Base-by-base conservation (phyloP, 345 rosid species). In the Linum tenue region DNA sequence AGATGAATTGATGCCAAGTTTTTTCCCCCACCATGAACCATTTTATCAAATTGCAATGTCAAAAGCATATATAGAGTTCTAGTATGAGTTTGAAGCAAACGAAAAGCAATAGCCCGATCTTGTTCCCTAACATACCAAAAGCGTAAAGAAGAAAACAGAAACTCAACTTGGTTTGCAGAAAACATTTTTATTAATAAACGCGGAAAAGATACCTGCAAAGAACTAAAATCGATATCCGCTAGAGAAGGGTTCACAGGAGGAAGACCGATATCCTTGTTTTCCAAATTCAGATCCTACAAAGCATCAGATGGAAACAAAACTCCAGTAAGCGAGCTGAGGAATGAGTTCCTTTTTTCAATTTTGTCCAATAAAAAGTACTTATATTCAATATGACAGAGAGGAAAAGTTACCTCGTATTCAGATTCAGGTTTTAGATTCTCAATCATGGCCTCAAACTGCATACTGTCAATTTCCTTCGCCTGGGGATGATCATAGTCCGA, bases 181-280 rank as follows among this genome's bases (percentile, higher is more conserved):
- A 22, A 61, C 64, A 69, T 50, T 50, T 22, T 60, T 8, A 64
- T 70, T 22, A 22, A 22, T 22, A 22, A 22, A 22, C 31, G 31
- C 31, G 31, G 31, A 42, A 66, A 31, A 37, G 61, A 58, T 79
- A 91, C 98, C 98, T 91, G 98, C 87, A 91, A 78, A 68, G 82
- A 76, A 66, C 68, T 67, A 73, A 78, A 65, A 70, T 91, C 94
- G 74, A 84, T 68, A 35, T 82, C 96, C 69, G 70, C 77, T 69
- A 80, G 56, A 75, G 85, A 71, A 35, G 86, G 80, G 69, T 22
- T 22, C 31, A 78, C 64, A 48, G 81, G 81, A 70, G 94, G 90
- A 59, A 82, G 66, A 50, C 81, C 88, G 63, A 62, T 41, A 56
- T 75, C 78, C 81, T 72, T 80, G 75, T 67, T 76, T 57, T 79